phyloP scores from a whole-genome alignment of 2,329 filamentous ascomycete genomes.

The Xylaria sp. region DNA sequence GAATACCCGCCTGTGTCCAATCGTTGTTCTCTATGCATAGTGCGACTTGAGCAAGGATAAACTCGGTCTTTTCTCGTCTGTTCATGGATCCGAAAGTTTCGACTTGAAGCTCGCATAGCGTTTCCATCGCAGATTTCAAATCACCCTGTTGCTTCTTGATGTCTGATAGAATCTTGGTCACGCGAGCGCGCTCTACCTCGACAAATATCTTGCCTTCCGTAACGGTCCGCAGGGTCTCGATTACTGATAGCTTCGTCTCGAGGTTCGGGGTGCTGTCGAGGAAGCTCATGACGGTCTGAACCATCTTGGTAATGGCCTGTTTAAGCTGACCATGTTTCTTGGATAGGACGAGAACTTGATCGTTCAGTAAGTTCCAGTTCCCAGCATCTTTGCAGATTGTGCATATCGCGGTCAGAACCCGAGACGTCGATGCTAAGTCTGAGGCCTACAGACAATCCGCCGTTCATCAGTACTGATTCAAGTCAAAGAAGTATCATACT shows the following conservation, averaged over 20 bases:
- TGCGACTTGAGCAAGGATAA: conserved; percentile 93
- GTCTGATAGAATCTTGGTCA: conserved; percentile 93
- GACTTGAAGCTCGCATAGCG: conserved; percentile 96
- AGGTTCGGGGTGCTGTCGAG: conserved; percentile 84
- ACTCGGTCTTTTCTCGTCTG: conserved; percentile 96
- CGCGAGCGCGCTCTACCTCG: conserved; percentile 94
- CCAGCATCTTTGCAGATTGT: conserved; percentile 92
- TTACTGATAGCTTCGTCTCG: conserved; percentile 91
- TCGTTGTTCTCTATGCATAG: conserved; percentile 96
- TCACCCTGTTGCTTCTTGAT: conserved; percentile 98
- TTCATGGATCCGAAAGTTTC: conserved; percentile 99
- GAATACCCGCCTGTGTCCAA: conserved; percentile 94
- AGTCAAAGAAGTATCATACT: conserved; percentile 16
- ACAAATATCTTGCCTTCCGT: conserved; percentile 99
- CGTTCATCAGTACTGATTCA: conserved; percentile 43
- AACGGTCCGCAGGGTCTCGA: conserved; percentile 94
- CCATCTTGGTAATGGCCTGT: conserved; percentile 98
- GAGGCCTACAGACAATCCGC: conserved; percentile 71
- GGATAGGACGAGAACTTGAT: conserved; percentile 93
- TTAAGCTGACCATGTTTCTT: conserved; percentile 99
- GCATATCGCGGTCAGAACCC: conserved; percentile 86
- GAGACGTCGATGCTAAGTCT: conserved; percentile 93
- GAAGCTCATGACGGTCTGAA: conserved; percentile 94
- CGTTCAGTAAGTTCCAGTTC: conserved; percentile 95
- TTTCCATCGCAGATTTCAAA: conserved; percentile 87